Percentiles rank a stretch among this genome's conserved stretches.
These are phyloP conservation scores for Acacia crassicarpa DNA, from an alignment of 306 rosid genomes.

Conservation along the genomic window DNA sequence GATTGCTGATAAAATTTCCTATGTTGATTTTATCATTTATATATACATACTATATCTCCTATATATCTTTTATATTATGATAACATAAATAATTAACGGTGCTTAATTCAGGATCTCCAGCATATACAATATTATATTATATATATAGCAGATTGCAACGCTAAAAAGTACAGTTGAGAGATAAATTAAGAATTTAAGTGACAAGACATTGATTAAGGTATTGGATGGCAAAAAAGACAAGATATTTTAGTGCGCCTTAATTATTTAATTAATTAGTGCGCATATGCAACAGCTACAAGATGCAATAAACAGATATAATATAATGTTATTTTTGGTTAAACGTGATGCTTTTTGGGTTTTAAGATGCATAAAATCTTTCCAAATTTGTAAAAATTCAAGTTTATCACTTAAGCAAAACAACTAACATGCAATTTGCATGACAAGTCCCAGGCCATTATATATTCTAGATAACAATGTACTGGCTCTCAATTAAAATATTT, in stretches of 20 bases:
- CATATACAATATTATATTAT: neutral
- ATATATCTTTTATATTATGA: neutral
- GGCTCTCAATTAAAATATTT: constrained; percentile 11
- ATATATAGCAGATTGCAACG: neutral
- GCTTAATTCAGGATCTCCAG: constrained; percentile 6
- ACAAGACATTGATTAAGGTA: neutral
- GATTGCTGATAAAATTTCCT: neutral
- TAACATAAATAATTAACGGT: constrained; percentile 11
- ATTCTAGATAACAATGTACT: neutral
- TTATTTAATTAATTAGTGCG: constrained; percentile 3
- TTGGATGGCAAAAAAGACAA: constrained; percentile 17
- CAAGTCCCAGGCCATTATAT: neutral
- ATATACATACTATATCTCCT: neutral
- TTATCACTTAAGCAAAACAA: constrained; percentile 16
- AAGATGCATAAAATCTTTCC: constrained; percentile 24
- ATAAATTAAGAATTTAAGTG: neutral
- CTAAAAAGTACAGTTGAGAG: neutral
- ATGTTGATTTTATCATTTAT: constrained; percentile 5
- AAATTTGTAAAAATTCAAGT: constrained; percentile 30
- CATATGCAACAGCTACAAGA: neutral
- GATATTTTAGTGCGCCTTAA: constrained; percentile 15
- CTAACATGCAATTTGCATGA: neutral
- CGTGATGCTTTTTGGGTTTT: constrained; percentile 16
- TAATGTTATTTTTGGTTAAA: constrained; percentile 25
- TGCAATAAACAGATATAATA: constrained; percentile 8